These are phyloP conservation scores for Colletotrichum sp. DNA, from an alignment of 2,329 filamentous ascomycete genomes.

Conservation along the genomic window DNA sequence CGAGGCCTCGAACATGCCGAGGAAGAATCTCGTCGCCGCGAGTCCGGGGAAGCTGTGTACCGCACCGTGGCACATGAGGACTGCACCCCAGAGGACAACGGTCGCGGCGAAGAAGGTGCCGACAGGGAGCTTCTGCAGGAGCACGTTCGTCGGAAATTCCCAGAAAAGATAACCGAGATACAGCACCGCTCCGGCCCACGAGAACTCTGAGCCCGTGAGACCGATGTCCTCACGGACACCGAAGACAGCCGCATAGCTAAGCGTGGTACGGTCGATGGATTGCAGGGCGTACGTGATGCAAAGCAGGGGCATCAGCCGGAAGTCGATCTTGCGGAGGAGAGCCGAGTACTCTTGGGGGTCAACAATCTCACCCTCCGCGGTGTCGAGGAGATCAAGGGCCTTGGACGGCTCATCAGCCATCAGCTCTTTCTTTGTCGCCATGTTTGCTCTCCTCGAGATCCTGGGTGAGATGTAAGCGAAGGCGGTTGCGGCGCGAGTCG, in stretches of 20 bases:
- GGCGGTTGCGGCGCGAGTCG: not conserved
- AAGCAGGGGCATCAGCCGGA: conserved; percentile 27
- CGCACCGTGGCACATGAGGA: conserved; percentile 36
- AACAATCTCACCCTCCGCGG: not conserved
- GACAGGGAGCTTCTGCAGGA: conserved; percentile 53
- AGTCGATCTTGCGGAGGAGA: conserved; percentile 23
- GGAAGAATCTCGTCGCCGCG: conserved; percentile 23
- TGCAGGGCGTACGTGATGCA: conserved; percentile 27
- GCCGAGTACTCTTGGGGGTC: not conserved
- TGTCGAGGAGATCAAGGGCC: conserved; percentile 12
- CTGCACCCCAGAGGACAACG: conserved; percentile 49
- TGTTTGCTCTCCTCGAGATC: not conserved
- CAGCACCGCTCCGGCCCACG: conserved; percentile 61
- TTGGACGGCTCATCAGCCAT: not conserved
- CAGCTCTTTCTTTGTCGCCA: not conserved
- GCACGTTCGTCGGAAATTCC: conserved; percentile 62
- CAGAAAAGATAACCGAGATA: conserved; percentile 65
- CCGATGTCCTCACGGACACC: conserved; percentile 54
- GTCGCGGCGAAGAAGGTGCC: not conserved
- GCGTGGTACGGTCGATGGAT: conserved; percentile 6
- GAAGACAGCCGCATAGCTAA: conserved; percentile 57
- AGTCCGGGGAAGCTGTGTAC: conserved; percentile 18
- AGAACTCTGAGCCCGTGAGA: conserved; percentile 60
- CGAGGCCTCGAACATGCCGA: conserved; percentile 24
- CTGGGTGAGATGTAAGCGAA: not conserved